Conservation (phyloP, 345 rosid species). For the Chamaenerion angustifolium region DNA sequence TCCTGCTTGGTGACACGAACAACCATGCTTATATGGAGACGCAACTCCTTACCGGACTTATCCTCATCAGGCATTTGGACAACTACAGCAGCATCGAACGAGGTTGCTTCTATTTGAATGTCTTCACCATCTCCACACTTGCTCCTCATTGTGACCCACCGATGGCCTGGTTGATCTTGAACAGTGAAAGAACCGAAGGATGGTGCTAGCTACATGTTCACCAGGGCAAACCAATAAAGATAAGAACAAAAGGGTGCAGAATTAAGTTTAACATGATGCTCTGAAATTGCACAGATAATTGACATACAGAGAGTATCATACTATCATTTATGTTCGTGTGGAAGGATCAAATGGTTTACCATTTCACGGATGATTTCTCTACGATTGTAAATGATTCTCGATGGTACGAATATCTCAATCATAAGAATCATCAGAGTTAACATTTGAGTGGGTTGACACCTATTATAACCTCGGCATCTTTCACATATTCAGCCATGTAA, state of each 20-base stretch:
- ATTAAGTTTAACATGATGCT: too few species aligned
- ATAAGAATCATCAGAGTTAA: too few species aligned
- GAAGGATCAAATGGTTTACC: too few species aligned
- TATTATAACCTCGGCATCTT: too few species aligned
- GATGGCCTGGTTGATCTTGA: slow-evolving; percentile 43
- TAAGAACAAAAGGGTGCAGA: not conserved
- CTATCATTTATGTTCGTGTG: too few species aligned
- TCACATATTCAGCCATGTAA: too few species aligned
- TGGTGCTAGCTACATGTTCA: slow-evolving; percentile 27
- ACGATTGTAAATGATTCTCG: too few species aligned
- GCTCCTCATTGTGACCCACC: slow-evolving; percentile 38
- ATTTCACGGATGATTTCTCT: too few species aligned
- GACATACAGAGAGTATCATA: too few species aligned
- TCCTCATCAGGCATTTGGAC: slow-evolving; percentile 36
- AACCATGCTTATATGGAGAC: slow-evolving; percentile 46
- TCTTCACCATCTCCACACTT: slow-evolving; percentile 27
- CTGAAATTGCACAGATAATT: too few species aligned
- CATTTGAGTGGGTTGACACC: too few species aligned
- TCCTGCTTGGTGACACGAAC: slow-evolving; percentile 34
- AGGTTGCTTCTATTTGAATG: slow-evolving; percentile 44
- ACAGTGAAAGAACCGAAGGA: slow-evolving; percentile 41
- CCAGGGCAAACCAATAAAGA: not conserved
- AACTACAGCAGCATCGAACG: slow-evolving; percentile 48
- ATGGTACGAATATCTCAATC: too few species aligned
- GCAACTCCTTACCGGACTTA: slow-evolving; percentile 27